Percentiles rank a stretch among this genome's conserved stretches.
phyloP scores from a whole-genome alignment of 805 yeast species.

The Metschnikowia santaceciliae region DNA sequence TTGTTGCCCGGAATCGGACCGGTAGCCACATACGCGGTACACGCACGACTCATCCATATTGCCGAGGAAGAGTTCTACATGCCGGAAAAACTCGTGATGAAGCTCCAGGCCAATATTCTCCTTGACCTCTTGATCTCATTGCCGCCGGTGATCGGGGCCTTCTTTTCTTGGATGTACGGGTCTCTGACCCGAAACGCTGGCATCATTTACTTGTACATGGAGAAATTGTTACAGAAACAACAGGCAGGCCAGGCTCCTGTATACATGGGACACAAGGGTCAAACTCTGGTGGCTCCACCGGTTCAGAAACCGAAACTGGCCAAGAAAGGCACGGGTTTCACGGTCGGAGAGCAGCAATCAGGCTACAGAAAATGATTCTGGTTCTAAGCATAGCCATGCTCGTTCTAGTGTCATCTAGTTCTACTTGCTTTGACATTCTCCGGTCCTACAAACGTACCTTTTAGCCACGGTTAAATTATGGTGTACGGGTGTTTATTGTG shows the following conservation, averaged over 20 bases:
- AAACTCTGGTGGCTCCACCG: background rate
- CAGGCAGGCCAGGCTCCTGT: constrained; percentile 10
- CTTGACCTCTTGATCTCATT: constrained; percentile 72
- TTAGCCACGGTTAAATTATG: no score
- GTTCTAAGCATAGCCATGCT: no score
- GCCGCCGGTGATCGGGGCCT: constrained; percentile 75
- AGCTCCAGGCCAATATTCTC: constrained; percentile 71
- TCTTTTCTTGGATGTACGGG: constrained; percentile 76
- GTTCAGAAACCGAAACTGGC: background rate
- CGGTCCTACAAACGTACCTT: no score
- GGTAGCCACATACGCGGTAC: constrained; percentile 70
- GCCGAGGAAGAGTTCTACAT: constrained; percentile 56
- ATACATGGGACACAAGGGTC: constrained; percentile 9
- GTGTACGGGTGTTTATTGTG: background rate
- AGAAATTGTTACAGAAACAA: constrained; percentile 7
- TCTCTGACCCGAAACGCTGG: constrained; percentile 92
- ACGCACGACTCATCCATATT: constrained; percentile 57
- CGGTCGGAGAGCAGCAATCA: background rate
- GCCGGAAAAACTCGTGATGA: constrained; percentile 57
- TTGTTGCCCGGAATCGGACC: constrained; percentile 84
- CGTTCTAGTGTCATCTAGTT: no score
- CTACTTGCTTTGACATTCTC: no score
- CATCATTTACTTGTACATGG: constrained; percentile 47
- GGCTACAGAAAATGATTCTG: background rate
- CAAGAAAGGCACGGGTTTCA: background rate